Conservation (phyloP, 2,329 filamentous ascomycete genomes). For the Pyrenophora seminiperda region DNA sequence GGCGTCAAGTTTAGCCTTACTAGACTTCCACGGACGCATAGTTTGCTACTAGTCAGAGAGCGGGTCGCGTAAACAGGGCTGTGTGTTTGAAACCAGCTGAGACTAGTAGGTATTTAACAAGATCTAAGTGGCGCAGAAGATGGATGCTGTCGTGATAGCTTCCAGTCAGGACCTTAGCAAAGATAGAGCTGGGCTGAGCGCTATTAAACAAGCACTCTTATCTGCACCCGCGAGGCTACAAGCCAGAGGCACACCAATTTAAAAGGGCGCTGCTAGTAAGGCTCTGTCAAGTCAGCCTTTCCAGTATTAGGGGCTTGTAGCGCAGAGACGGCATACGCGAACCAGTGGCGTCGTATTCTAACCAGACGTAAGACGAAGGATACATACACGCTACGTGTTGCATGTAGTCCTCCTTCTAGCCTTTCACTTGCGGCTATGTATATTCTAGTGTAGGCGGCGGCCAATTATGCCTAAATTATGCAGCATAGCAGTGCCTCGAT, state of each 20-base stretch:
- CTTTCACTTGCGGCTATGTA: no score
- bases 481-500: not conserved
- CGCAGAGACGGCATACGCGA: not conserved
- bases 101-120: no score
- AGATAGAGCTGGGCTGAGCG: not conserved
- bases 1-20: not conserved
- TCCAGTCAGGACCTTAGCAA: no score
- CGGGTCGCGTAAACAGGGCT: no score
- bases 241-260: not conserved
- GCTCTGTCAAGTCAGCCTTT: not conserved
- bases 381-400: not conserved
- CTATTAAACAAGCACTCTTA: not conserved
- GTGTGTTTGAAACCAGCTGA: no score
- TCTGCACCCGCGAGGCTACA: not conserved
- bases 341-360: not conserved
- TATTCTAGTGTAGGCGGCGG: no score
- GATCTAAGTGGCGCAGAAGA: no score
- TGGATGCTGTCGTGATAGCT: no score
- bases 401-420: no score
- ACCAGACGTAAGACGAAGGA: not conserved
- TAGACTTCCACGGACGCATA: no score
- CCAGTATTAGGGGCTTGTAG: not conserved
- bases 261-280: not conserved
- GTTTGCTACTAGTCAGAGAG: no score
- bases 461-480: not conserved